Evolutionary conservation across 805 yeast species (phyloP).

Genomic region (Sporopachydermia lactativora): DNA sequence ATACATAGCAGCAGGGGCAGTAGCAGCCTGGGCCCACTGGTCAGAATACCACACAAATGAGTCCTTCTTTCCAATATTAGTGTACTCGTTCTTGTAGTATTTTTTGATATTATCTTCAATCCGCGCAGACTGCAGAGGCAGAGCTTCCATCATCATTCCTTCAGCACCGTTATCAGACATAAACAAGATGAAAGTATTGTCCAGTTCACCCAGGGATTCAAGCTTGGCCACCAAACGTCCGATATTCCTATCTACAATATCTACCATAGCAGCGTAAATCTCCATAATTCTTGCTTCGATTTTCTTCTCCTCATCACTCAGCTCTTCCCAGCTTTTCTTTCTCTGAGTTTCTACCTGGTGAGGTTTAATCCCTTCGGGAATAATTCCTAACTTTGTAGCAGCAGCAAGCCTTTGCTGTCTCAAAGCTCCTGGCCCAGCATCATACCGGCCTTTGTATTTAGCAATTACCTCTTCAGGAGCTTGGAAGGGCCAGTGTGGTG

Average conservation of each 20-base stretch:
- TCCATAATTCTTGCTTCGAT: constrained; percentile 35
- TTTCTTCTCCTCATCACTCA: constrained; percentile 23
- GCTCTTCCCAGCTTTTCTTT: constrained; percentile 29
- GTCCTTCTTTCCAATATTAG: constrained; percentile 33
- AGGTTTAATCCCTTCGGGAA: constrained; percentile 29
- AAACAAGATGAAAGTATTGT: constrained; percentile 42
- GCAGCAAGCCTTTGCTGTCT: constrained; percentile 24
- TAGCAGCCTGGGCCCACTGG: constrained; percentile 51
- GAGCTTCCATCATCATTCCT: constrained; percentile 42
- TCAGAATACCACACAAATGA: constrained; percentile 40
- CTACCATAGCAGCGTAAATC: constrained; percentile 53
- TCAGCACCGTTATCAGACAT: constrained; percentile 58
- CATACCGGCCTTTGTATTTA: constrained; percentile 34
- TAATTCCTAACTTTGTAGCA: constrained; percentile 31
- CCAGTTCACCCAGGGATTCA: constrained; percentile 29
- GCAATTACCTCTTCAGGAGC: constrained; percentile 35
- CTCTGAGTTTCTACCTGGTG: constrained; percentile 30
- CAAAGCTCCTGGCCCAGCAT: constrained; percentile 33
- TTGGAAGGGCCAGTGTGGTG: constrained; percentile 58
- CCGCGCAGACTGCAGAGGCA: constrained; percentile 25
- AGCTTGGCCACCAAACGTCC: constrained; percentile 33
- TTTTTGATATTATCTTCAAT: constrained; percentile 16
- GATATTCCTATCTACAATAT: constrained; percentile 33
- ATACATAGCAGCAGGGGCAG: constrained; percentile 39
- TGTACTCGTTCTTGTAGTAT: constrained; percentile 28